These are phyloP conservation scores for Penicillium capsulatum DNA, from an alignment of 2,329 filamentous ascomycete genomes.

Conservation along the genomic window DNA sequence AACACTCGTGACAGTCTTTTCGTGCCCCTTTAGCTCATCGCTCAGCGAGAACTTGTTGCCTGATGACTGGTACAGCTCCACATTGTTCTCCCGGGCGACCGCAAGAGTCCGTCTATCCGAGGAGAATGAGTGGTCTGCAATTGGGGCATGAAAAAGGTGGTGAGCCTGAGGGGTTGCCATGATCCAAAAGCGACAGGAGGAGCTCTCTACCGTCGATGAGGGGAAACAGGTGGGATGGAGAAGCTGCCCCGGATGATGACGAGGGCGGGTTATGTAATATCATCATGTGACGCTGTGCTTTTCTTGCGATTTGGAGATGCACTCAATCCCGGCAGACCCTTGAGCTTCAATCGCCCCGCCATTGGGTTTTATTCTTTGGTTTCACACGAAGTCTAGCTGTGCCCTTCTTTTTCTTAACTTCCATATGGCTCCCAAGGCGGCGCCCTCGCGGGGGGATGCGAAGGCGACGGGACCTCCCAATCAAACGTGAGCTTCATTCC, in stretches of 20 bases:
- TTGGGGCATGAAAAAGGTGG: slow-evolving; percentile 93
- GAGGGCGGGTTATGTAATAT: background rate
- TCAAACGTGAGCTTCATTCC: slow-evolving; percentile 60
- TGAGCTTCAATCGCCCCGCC: slow-evolving; percentile 2
- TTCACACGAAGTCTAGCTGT: background rate
- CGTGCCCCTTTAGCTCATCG: slow-evolving; percentile 92
- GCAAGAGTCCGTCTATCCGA: slow-evolving; percentile 83
- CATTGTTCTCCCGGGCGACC: slow-evolving; percentile 81
- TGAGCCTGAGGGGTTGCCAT: slow-evolving; percentile 91
- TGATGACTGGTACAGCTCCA: slow-evolving; percentile 77
- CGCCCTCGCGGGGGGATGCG: slow-evolving; percentile 38
- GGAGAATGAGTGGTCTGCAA: slow-evolving; percentile 97
- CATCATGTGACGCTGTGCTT: slow-evolving; percentile 6
- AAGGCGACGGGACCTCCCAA: slow-evolving; percentile 60
- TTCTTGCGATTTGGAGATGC: slow-evolving; percentile 12
- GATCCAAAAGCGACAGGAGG: slow-evolving; percentile 67
- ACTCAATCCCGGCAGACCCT: background rate
- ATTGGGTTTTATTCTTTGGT: background rate
- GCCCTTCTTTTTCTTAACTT: background rate
- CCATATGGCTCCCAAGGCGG: slow-evolving; percentile 39
- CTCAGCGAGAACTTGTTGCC: slow-evolving; percentile 76
- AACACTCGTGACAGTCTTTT: slow-evolving; percentile 93
- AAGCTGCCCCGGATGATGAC: slow-evolving; percentile 1
- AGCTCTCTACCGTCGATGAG: slow-evolving; percentile 89
- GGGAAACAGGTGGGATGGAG: slow-evolving; percentile 2